Percentiles rank a stretch among this genome's conserved stretches.
These are phyloP conservation scores for Begonia peltatifolia DNA, from an alignment of 306 rosid species.

Conservation along the genomic window DNA sequence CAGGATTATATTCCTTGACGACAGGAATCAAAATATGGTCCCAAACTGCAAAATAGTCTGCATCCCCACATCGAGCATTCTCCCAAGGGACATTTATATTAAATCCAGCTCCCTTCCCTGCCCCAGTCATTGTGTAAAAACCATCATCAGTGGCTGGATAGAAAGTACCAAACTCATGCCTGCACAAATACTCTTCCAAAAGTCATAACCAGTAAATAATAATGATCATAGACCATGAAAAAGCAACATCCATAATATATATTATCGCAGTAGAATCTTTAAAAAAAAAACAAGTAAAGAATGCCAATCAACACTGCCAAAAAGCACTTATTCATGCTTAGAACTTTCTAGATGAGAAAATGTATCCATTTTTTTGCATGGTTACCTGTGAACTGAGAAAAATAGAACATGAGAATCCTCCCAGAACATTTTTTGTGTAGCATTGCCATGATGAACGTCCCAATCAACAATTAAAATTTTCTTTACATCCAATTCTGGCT, in stretches of 20 bases:
- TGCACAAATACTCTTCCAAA: slow-evolving; percentile 22
- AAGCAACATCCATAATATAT: too few relatives aligned
- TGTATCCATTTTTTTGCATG: not conserved
- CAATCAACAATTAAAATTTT: slow-evolving; percentile 86
- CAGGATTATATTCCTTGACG: slow-evolving; percentile 72
- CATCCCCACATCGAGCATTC: slow-evolving; percentile 78
- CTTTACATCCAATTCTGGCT: slow-evolving; percentile 70
- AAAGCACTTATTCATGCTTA: not conserved
- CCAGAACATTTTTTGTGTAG: slow-evolving; percentile 89
- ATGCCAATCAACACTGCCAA: too few relatives aligned
- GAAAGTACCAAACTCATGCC: slow-evolving; percentile 85
- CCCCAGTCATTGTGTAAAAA: slow-evolving; percentile 62
- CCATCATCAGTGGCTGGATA: slow-evolving; percentile 74
- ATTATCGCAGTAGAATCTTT: too few relatives aligned
- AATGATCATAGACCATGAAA: slow-evolving; percentile 1
- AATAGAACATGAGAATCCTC: slow-evolving; percentile 70
- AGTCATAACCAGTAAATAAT: slow-evolving; percentile 6
- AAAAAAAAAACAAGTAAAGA: too few relatives aligned
- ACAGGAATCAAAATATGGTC: slow-evolving; percentile 85
- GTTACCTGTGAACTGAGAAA: slow-evolving; percentile 94
- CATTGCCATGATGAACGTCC: slow-evolving; percentile 99
- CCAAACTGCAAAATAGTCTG: slow-evolving; percentile 92
- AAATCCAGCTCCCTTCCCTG: slow-evolving; percentile 77
- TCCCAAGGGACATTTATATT: slow-evolving; percentile 97
- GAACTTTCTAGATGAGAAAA: too few relatives aligned